Conservation (phyloP, 345 rosid species). For the Bruguiera parviflora region DNA sequence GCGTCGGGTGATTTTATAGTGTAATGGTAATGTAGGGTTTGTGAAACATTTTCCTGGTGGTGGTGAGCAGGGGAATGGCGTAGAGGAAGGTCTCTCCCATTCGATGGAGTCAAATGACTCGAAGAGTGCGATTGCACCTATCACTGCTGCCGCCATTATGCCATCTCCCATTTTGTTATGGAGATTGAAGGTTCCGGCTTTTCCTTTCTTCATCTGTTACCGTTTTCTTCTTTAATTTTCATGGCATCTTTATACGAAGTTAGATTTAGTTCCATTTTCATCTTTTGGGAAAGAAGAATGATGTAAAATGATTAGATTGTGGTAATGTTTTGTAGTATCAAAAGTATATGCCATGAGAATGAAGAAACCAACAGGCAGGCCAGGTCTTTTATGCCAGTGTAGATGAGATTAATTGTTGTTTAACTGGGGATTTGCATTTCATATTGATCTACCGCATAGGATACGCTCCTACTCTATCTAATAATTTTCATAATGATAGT, state of each 20-base stretch:
- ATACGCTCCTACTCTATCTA: too few relatives aligned
- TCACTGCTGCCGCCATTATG: conserved; percentile 50
- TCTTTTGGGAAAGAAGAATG: too few relatives aligned
- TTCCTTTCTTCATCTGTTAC: not conserved
- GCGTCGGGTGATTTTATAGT: not conserved
- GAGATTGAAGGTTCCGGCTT: conserved; percentile 71
- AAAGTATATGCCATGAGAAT: not conserved
- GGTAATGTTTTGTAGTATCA: not conserved
- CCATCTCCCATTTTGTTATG: conserved; percentile 65
- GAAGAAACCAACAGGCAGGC: too few relatives aligned
- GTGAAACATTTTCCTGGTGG: conserved; percentile 36
- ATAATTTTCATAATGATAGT: too few relatives aligned
- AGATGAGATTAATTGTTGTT: too few relatives aligned
- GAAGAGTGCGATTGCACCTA: conserved; percentile 43
- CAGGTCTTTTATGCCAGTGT: too few relatives aligned
- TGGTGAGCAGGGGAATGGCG: conserved; percentile 49
- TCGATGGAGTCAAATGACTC: conserved; percentile 38
- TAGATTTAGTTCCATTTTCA: not conserved
- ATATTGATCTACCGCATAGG: too few relatives aligned
- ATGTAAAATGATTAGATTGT: not conserved
- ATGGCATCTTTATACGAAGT: not conserved
- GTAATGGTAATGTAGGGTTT: not conserved
- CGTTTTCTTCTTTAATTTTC: not conserved
- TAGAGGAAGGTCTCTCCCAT: conserved; percentile 46
- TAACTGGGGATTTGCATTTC: too few relatives aligned